A percentile compares a stretch with the other conserved stretches of the same genome.
phyloP scores from a whole-genome alignment of 495 filamentous ascomycete genomes.

The Corynascus novoguineensis region DNA sequence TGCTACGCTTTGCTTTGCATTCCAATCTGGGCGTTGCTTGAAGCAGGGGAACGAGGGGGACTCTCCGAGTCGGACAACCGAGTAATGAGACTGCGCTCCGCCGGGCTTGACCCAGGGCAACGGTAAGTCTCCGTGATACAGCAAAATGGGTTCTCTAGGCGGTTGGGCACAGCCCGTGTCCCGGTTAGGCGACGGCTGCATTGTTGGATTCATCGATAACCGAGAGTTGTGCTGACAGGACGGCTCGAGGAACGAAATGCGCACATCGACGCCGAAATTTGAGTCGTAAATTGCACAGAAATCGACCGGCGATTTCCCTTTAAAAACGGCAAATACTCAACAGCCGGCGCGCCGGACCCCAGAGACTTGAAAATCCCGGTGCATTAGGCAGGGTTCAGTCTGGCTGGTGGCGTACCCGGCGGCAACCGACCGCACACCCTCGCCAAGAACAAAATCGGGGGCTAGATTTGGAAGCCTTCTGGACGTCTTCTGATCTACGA shows the following conservation, averaged over 20 bases:
- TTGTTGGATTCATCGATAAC: not conserved
- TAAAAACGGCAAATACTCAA: no score
- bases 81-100: not conserved
- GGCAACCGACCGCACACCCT: no score
- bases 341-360: not conserved
- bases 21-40: no score
- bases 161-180: not conserved
- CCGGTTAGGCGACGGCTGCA: not conserved
- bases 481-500: conserved; percentile 23
- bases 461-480: conserved; percentile 23
- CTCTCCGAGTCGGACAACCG: not conserved
- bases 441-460: not conserved
- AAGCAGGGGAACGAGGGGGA: not conserved
- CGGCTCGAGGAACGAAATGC: not conserved
- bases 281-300: no score
- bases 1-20: not conserved
- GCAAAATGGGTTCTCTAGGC: not conserved
- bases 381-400: not conserved
- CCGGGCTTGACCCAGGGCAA: not conserved
- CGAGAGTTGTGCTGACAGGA: not conserved
- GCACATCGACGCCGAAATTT: no score
- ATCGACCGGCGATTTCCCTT: no score
- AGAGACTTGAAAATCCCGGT: not conserved
- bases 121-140: not conserved
- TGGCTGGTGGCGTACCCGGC: not conserved